Evolutionary conservation across 306 rosid species (phyloP), one percentile per base, ranked within the genome.

Genomic region (Vicia faba): DNA sequence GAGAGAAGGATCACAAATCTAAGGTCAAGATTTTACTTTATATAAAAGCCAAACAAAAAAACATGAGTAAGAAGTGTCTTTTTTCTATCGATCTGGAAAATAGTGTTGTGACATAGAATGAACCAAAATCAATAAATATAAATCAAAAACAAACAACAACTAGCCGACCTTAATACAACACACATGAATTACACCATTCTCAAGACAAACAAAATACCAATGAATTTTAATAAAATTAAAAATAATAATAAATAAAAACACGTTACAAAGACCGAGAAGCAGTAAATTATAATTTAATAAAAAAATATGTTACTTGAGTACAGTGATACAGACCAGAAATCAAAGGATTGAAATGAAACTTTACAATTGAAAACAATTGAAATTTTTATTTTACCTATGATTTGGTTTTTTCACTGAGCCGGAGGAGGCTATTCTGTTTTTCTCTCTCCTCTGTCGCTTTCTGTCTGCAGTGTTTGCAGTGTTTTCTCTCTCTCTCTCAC

Each of bases 151-250:
- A 20, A 51, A 5, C 72, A 36, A 64, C 35, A 67, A 53, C 26
- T 44, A 35, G 64, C 63, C 75, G 75, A 72, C 80, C 59, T 20
- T 48, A 18, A 15, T 7, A 51, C 65, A 4, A 51, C 35, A 67
- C 25, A 61, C 68, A 64, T 66, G 51, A 51, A 2, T 8, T 60
- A 64, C 86, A 77, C 86, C 82, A 85, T 87, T 83, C 85, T 87
- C 89, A 20, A 85, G 74, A 40, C 69, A 75, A 69, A 70, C 72
- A 33, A 7, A 6, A 33, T 1, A 74, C 48, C 58, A 46, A 20
- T 20, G 2, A 20, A 20, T 20, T 20, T 20, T 2, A 20, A 20
- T 20, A 20, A 20, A 35, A 36, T 51, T n/a, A 3, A 45, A 33
- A 18, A 29, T 50, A 33, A 7, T 54, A 28, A 5, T 46, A 15